A percentile compares a stretch with the other conserved stretches of the same genome.
Evolutionary conservation across 441 rosid genomes (phyloP).

Genomic region (Sinapis alba): DNA sequence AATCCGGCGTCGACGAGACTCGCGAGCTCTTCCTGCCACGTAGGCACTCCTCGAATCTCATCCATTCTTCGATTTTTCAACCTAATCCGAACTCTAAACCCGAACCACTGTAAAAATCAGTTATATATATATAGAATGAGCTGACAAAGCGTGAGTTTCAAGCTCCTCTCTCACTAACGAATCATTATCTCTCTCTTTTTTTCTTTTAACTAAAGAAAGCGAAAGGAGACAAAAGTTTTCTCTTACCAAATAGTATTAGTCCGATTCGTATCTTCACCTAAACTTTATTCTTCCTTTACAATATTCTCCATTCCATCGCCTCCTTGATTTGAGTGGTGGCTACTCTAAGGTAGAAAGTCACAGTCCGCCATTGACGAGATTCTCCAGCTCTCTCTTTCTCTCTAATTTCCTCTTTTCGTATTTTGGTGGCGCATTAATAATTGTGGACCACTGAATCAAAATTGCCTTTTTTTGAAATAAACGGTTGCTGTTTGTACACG

Average conservation of each 20-base stretch:
- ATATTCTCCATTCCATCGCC: slow-evolving; percentile 24
- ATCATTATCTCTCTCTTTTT: slow-evolving; percentile 38
- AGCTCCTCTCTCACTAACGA: slow-evolving; percentile 30
- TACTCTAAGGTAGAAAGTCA: background rate
- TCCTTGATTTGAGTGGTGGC: slow-evolving; percentile 25
- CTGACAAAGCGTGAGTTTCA: slow-evolving; percentile 41
- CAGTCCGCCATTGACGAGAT: slow-evolving; percentile 37
- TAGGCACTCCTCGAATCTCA: slow-evolving; percentile 48
- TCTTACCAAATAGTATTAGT: slow-evolving; percentile 19
- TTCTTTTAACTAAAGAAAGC: slow-evolving; percentile 16
- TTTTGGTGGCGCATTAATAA: slow-evolving; percentile 18
- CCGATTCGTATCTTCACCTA: slow-evolving; percentile 24
- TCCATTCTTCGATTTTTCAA: slow-evolving; percentile 39
- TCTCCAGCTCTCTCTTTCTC: slow-evolving; percentile 14
- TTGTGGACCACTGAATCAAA: slow-evolving; percentile 20
- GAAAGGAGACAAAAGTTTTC: slow-evolving; percentile 22
- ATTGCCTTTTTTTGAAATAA: slow-evolving; percentile 23
- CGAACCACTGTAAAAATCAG: background rate
- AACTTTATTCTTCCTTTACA: slow-evolving; percentile 20
- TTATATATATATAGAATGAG: background rate
- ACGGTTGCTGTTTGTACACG: slow-evolving; percentile 22
- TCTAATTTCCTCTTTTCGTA: slow-evolving; percentile 11
- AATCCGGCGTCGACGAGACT: slow-evolving; percentile 58
- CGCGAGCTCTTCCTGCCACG: slow-evolving; percentile 77
- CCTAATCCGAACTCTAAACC: background rate